Evolutionary conservation across 805 yeast genomes (phyloP), one percentile per base, ranked within the genome.

Genomic region (Torulaspora delbrueckii): DNA sequence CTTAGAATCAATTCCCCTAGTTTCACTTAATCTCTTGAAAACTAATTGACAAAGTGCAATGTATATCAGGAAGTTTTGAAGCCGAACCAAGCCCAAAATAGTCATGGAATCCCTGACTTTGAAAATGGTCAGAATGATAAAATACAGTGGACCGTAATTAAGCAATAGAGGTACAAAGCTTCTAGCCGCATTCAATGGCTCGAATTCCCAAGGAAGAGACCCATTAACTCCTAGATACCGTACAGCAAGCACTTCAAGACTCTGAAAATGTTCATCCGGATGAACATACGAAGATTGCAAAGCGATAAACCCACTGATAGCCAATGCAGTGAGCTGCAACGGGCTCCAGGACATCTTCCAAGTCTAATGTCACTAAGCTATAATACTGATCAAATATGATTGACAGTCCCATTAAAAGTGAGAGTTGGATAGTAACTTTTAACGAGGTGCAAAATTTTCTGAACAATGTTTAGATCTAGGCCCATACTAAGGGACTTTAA

Each of bases 191-290:
- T 58, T 56, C 1, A 63, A 70, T 1, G 66, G 43, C 4, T 66
- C 56, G 65, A 86, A 93, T 62, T 91, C 99, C 99, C 99, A 91
- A 0, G 97, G 90, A 0, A 74, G 56, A 10, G 72, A 69, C 7
- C 59, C 56, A 7, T 42, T 42, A 2, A 39, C 39, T 3, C 48
- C 45, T 9, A 42, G 40, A n/a, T 53, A 40, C 23, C 39, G 32
- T 3, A 36, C 41, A 7, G 51, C 48, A 19, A 91, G 58, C 0
- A 84, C 83, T 62, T 89, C 95, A 39, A 95, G 76, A n/a, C 82
- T 78, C 63, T 95, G 99, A 62, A 87, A 86, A 63, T 90, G 96
- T 68, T 93, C 99, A 71, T 93, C 99, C 0, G 99, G 99, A 55
- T 95, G 99, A 39, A 93, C 81, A 60, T 95, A 93, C 0, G 96